phyloP scores from a whole-genome alignment of 2,329 filamentous ascomycete species.

The Xylaria sp. region DNA sequence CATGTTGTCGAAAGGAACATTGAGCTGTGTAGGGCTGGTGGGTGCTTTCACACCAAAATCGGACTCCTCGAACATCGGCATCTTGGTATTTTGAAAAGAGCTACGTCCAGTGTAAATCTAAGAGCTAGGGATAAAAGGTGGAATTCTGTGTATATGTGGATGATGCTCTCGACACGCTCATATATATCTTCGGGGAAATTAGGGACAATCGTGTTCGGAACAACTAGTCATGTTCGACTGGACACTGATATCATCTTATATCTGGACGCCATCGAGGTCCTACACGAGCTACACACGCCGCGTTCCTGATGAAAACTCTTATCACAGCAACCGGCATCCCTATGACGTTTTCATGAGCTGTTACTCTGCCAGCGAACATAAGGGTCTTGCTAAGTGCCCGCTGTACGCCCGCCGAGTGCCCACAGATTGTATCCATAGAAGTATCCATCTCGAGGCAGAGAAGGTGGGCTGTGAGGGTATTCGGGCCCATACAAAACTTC shows the following conservation, averaged over 20 bases:
- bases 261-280: neutral
- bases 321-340: slow-evolving; percentile 10
- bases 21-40: slow-evolving; percentile 37
- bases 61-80: slow-evolving; percentile 69
- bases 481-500: slow-evolving; percentile 21
- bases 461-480: slow-evolving; percentile 26
- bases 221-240: slow-evolving; percentile 18
- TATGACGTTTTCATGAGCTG: slow-evolving; percentile 29
- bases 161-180: slow-evolving; percentile 3
- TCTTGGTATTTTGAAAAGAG: slow-evolving; percentile 50
- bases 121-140: slow-evolving; percentile 8
- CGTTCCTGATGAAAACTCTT: slow-evolving; percentile 20
- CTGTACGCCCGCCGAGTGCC: slow-evolving; percentile 28
- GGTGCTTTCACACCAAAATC: slow-evolving; percentile 59
- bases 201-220: slow-evolving; percentile 11
- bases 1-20: slow-evolving; percentile 19
- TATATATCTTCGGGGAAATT: slow-evolving; percentile 21
- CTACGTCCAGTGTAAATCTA: neutral
- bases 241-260: slow-evolving; percentile 30
- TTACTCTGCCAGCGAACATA: slow-evolving; percentile 18
- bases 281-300: neutral
- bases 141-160: slow-evolving; percentile 9
- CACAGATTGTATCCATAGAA: slow-evolving; percentile 27
- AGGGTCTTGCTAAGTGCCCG: slow-evolving; percentile 17
- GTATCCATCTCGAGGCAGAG: slow-evolving; percentile 13